phyloP scores from a whole-genome alignment of 2,329 filamentous ascomycete species.

The Rugonectria rugulosa region DNA sequence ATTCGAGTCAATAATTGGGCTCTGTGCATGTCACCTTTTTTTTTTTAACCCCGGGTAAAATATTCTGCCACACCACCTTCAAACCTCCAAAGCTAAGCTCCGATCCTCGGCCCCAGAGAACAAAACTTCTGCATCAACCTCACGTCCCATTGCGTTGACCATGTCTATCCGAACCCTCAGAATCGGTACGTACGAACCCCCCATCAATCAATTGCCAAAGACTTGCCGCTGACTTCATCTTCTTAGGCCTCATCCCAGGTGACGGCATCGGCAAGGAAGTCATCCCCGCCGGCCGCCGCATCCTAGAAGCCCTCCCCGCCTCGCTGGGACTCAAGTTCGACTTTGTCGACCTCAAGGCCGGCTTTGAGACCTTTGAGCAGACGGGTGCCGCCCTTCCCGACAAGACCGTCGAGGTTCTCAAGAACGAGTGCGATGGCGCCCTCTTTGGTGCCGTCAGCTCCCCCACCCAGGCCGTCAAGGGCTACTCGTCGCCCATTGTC shows the following conservation, averaged over 20 bases:
- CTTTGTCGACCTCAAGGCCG: conserved; percentile 91
- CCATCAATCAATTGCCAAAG: background rate
- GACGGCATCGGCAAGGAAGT: conserved; percentile 99
- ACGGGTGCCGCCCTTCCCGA: conserved; percentile 90
- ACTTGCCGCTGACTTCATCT: conserved; percentile 2
- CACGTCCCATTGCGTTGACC: conserved; percentile 36
- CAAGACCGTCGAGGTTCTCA: conserved; percentile 86
- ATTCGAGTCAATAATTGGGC: no score
- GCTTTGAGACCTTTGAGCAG: conserved; percentile 91
- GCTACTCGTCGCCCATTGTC: conserved; percentile 96
- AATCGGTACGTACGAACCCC: conserved; percentile 44
- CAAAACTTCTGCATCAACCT: conserved; percentile 34
- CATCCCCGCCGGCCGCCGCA: conserved; percentile 89
- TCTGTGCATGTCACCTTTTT: no score
- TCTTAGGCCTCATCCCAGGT: conserved; percentile 88
- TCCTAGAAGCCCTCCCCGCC: conserved; percentile 92
- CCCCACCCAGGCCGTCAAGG: conserved; percentile 86
- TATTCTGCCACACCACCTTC: conserved; percentile 12
- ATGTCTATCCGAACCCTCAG: conserved; percentile 53
- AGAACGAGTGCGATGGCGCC: conserved; percentile 91
- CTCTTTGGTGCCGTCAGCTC: conserved; percentile 97
- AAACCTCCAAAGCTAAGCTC: conserved; percentile 26
- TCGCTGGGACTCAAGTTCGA: conserved; percentile 93
- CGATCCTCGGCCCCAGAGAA: conserved; percentile 37
- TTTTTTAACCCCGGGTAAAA: no score